Conservation (phyloP, 2,329 filamentous ascomycete genomes). For the Colletotrichum cereale region DNA sequence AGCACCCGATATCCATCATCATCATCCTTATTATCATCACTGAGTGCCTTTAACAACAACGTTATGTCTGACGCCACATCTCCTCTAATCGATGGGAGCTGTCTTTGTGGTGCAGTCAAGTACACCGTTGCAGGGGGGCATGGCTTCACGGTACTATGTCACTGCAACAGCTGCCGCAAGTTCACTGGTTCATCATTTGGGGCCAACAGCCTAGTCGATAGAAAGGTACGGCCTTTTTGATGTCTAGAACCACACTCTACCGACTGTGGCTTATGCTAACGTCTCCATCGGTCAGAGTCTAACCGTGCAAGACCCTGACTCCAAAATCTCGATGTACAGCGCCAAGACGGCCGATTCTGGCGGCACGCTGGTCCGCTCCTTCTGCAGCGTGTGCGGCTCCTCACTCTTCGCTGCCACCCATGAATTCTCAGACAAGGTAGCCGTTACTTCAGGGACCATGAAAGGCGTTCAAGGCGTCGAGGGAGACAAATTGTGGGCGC, state of each 20-base stretch:
- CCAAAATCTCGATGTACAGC: neutral
- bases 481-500: neutral
- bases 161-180: constrained; percentile 20
- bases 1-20: neutral
- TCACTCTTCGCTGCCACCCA: neutral
- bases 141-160: constrained; percentile 13
- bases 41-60: neutral
- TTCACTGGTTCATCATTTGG: constrained; percentile 13
- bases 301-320: neutral
- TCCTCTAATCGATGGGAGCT: neutral
- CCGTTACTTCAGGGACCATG: constrained; percentile 20
- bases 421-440: neutral
- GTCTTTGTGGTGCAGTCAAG: constrained; percentile 13
- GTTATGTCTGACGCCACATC: neutral
- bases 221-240: neutral
- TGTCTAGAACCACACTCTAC: neutral
- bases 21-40: neutral
- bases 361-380: neutral
- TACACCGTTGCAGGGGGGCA: neutral
- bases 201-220: constrained; percentile 15
- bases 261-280: neutral
- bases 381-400: constrained; percentile 11
- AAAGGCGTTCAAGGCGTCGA: neutral
- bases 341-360: constrained; percentile 2
- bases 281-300: neutral